Percentiles rank a stretch among this genome's conserved stretches.
Conservation (phyloP, 2,329 filamentous ascomycete species). For the Fusarium pseudoanthophilum region DNA sequence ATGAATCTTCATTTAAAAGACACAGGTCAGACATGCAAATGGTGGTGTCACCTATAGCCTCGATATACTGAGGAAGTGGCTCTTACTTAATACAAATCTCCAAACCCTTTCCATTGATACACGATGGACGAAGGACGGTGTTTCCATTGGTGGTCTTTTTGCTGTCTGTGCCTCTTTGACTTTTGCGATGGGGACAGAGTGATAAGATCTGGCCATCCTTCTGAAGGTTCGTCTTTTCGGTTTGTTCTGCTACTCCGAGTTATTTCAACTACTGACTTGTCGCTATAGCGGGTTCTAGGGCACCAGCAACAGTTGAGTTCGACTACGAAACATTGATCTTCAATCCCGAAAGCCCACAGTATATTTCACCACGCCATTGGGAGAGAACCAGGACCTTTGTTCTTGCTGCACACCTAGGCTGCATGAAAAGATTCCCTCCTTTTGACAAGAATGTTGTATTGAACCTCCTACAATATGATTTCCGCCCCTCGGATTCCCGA, state of each 20-base stretch:
- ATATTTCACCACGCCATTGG: constrained; percentile 7
- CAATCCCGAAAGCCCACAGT: constrained; percentile 1
- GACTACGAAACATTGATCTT: constrained; percentile 7
- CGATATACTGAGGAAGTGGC: background rate
- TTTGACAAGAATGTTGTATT: background rate
- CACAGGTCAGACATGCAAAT: background rate
- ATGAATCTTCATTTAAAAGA: background rate
- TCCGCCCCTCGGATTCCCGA: background rate
- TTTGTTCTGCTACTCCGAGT: background rate
- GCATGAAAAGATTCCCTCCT: background rate
- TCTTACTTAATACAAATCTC: too few relatives aligned
- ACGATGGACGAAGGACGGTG: background rate
- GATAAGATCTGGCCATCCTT: background rate
- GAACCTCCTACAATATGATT: background rate
- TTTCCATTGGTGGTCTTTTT: background rate
- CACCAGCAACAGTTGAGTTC: background rate
- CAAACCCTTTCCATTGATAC: background rate
- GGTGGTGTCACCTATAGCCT: background rate
- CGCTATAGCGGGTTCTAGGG: background rate
- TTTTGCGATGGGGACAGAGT: constrained; percentile 2
- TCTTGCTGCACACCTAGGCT: background rate
- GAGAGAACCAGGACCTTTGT: background rate
- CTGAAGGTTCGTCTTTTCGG: background rate
- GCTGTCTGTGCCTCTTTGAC: constrained; percentile 18
- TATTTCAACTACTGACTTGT: background rate